A percentile compares a stretch with the other conserved stretches of the same genome.
Evolutionary conservation across 2,329 filamentous ascomycete genomes (phyloP).

Genomic region (Aspergillus brasiliensis): DNA sequence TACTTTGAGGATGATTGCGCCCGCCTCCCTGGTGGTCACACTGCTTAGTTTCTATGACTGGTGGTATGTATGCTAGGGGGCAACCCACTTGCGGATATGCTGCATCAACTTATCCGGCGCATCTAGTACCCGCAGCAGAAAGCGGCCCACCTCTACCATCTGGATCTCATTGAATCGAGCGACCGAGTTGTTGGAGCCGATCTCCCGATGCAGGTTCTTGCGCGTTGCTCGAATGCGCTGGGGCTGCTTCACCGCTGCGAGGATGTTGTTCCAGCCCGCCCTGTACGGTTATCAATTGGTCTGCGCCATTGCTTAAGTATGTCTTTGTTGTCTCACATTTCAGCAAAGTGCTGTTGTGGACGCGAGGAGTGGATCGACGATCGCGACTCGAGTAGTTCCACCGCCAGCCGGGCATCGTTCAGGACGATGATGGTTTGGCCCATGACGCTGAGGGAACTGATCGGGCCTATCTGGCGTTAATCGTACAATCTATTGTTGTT

Average conservation of each 20-base stretch:
- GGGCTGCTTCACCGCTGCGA: slow-evolving; percentile 38
- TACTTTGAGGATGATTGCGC: slow-evolving; percentile 44
- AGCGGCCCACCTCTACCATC: slow-evolving; percentile 45
- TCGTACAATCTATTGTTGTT: no score
- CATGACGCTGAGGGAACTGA: slow-evolving; percentile 37
- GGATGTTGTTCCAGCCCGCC: slow-evolving; percentile 40
- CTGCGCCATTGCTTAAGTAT: not conserved
- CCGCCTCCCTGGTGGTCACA: slow-evolving; percentile 33
- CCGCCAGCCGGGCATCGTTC: slow-evolving; percentile 30
- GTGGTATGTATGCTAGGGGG: not conserved
- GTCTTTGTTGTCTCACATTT: slow-evolving; percentile 32
- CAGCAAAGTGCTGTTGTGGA: slow-evolving; percentile 26
- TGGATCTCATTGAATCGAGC: slow-evolving; percentile 45
- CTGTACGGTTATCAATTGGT: slow-evolving; percentile 2
- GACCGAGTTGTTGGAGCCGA: slow-evolving; percentile 47
- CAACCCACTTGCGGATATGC: slow-evolving; percentile 40
- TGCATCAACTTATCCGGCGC: slow-evolving; percentile 40
- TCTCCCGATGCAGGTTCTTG: slow-evolving; percentile 45
- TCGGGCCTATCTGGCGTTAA: slow-evolving; percentile 21
- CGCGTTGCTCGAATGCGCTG: slow-evolving; percentile 44
- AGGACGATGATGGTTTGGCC: slow-evolving; percentile 35
- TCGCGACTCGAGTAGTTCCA: slow-evolving; percentile 34
- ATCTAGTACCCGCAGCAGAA: slow-evolving; percentile 46
- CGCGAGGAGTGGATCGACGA: slow-evolving; percentile 27
- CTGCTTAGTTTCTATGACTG: not conserved